Evolutionary conservation across 2,329 filamentous ascomycete species (phyloP), one percentile per base, ranked within the genome.

Genomic region (Biscogniauxia marginata): DNA sequence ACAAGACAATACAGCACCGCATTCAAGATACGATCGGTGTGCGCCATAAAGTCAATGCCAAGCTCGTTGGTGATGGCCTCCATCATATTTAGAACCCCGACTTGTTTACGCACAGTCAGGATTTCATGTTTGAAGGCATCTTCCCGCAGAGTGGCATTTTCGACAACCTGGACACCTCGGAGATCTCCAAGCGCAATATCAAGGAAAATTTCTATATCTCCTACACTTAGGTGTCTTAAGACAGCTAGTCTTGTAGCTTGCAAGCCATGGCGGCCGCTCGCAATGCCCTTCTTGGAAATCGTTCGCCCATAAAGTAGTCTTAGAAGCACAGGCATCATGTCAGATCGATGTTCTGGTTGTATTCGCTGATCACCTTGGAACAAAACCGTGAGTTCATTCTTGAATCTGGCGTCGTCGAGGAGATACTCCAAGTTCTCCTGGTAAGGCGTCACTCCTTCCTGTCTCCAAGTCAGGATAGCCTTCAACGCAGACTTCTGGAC

Each of bases 81-180:
- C 50, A 95, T 81, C 91, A 98, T 95, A 69, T 96, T 96, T 51
- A 96, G 77, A 69, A 97, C 85, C 77, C 96, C 95, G 56, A 95
- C 83, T 72, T 97, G 93, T 72, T 93, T 95, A 66, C 93, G 85
- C 9, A 83, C 75, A 16, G 84, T 82, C 22, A 93, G 74, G 11
- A 88, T 60, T 46, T 90, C 83, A 23, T 79, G 74, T 1, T 78
- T 71, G 49, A 92, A 82, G 1, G 79, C 69, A 54, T 81, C 76
- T 50, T 83, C 77, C 2, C 81, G 74, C 6, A 84, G 65, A 4
- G 74, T 65, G 1, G 75, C 69, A 9, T 80, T 74, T 51, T 83
- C 77, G 18, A 89, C 66, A 8, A 93, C 73, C 2, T 77, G 78
- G 13, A 91, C 73, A 45, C 81, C 77, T 39, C 80, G 82, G 18